Percentiles rank a stretch among this genome's conserved stretches.
These are phyloP conservation scores for Iberis pinnata DNA, from an alignment of 345 rosid genomes.

Conservation along the genomic window DNA sequence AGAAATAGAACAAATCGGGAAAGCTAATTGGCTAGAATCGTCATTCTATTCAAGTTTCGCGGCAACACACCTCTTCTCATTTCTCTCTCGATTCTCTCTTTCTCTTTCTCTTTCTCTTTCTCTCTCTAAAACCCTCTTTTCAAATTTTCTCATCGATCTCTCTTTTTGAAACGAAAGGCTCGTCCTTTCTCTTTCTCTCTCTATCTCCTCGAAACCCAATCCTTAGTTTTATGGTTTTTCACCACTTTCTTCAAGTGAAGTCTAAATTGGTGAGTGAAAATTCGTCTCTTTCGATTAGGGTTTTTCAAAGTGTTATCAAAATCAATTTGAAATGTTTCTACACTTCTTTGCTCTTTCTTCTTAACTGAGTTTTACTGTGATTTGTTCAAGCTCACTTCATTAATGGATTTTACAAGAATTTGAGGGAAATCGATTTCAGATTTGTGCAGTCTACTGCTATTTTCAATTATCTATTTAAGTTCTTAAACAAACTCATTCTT, in stretches of 20 bases:
- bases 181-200: background rate
- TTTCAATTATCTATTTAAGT: background rate
- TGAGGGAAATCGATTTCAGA: slow-evolving; percentile 8
- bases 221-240: too few relatives aligned
- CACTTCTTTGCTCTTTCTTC: background rate
- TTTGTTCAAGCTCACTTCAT: slow-evolving; percentile 14
- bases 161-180: too few relatives aligned
- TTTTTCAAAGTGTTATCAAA: slow-evolving; percentile 17
- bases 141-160: slow-evolving; percentile 20
- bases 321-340: background rate
- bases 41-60: slow-evolving; percentile 82
- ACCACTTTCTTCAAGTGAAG: too few relatives aligned
- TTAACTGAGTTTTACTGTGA: slow-evolving; percentile 2
- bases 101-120: slow-evolving; percentile 1
- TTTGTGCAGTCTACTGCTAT: slow-evolving; percentile 15
- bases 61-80: slow-evolving; percentile 43
- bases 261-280: slow-evolving; percentile 28
- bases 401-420: background rate
- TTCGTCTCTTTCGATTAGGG: slow-evolving; percentile 48
- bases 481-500: background rate
- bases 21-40: background rate
- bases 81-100: background rate
- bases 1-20: too few relatives aligned
- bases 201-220: too few relatives aligned
- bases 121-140: slow-evolving; percentile 24